A percentile compares a stretch with the other conserved stretches of the same genome.
Evolutionary conservation across 192 early-diverging fungal species (phyloP).

Genomic region (Coemansia sp.): DNA sequence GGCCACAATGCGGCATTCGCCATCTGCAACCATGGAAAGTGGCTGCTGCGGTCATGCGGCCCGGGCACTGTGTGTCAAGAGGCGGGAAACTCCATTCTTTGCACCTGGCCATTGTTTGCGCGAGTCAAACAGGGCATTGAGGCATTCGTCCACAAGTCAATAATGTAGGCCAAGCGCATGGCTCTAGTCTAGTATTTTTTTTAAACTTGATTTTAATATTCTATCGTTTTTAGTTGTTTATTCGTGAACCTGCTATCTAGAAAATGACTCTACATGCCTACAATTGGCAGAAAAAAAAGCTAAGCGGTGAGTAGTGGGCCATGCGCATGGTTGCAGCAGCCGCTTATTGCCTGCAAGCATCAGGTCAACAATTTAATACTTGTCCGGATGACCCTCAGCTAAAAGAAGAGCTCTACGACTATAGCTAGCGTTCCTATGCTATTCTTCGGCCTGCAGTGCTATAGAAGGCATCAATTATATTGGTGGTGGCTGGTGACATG

Average conservation of each 20-base stretch:
- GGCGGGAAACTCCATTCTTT: slow-evolving; percentile 9
- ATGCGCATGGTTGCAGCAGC: not conserved
- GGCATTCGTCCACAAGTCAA: not conserved
- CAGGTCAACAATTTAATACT: not conserved
- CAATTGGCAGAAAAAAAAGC: not conserved
- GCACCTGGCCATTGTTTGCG: slow-evolving; percentile 14
- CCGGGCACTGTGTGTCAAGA: slow-evolving; percentile 20
- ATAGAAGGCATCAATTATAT: not conserved
- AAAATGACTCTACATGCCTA: too few relatives aligned
- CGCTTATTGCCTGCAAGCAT: not conserved
- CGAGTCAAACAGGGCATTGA: slow-evolving; percentile 5
- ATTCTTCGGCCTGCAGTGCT: too few relatives aligned
- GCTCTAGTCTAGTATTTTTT: not conserved
- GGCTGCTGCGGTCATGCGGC: slow-evolving; percentile 17
- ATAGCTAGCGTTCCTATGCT: not conserved
- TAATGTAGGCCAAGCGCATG: not conserved
- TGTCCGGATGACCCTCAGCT: not conserved
- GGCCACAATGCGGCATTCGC: slow-evolving; percentile 24
- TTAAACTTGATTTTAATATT: not conserved
- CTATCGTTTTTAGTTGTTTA: not conserved
- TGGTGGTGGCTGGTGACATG: not conserved
- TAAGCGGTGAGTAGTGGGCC: not conserved
- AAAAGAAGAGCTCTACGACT: not conserved
- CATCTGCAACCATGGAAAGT: slow-evolving; percentile 18
- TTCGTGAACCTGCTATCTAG: too few relatives aligned